Conservation (phyloP, 2,329 filamentous ascomycete genomes). For the Colletotrichum destructivum region DNA sequence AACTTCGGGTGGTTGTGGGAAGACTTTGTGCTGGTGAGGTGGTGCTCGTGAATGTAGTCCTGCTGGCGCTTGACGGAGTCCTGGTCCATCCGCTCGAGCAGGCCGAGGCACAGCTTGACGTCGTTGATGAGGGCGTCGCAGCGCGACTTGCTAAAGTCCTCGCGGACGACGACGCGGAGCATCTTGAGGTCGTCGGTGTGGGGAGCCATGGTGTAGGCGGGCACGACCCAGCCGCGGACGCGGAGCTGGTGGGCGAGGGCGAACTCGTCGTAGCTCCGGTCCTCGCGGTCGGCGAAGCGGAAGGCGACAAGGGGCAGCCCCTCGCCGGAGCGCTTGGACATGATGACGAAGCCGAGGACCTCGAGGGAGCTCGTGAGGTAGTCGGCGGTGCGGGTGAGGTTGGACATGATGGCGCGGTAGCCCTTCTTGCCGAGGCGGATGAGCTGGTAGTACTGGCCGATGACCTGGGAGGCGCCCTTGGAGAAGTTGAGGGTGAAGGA, state of each 20-base stretch:
- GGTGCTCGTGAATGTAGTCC: slow-evolving; percentile 73
- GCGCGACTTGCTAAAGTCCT: slow-evolving; percentile 88
- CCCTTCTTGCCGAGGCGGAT: slow-evolving; percentile 94
- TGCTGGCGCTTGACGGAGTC: slow-evolving; percentile 79
- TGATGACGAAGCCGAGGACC: slow-evolving; percentile 85
- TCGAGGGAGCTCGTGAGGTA: slow-evolving; percentile 84
- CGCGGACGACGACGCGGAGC: slow-evolving; percentile 91
- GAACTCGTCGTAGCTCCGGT: slow-evolving; percentile 80
- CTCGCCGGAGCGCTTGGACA: slow-evolving; percentile 83
- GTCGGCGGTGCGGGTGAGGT: slow-evolving; percentile 90
- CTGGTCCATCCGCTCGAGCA: slow-evolving; percentile 82
- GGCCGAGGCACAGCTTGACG: slow-evolving; percentile 81
- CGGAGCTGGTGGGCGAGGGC: slow-evolving; percentile 88
- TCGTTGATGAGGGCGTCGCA: slow-evolving; percentile 86
- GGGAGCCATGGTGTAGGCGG: slow-evolving; percentile 97
- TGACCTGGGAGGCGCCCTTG: slow-evolving; percentile 93
- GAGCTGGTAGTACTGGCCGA: slow-evolving; percentile 97
- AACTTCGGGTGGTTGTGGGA: slow-evolving; percentile 67
- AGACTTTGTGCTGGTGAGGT: slow-evolving; percentile 66
- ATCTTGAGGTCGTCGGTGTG: slow-evolving; percentile 88
- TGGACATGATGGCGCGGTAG: slow-evolving; percentile 94
- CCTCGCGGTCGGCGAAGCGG: slow-evolving; percentile 66
- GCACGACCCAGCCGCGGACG: slow-evolving; percentile 91
- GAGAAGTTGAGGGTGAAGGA: slow-evolving; percentile 99
- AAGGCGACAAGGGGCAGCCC: slow-evolving; percentile 94